Evolutionary conservation across 805 yeast species (phyloP), one percentile per base, ranked within the genome.

Genomic region (Groenewaldozyma salmanticensis): DNA sequence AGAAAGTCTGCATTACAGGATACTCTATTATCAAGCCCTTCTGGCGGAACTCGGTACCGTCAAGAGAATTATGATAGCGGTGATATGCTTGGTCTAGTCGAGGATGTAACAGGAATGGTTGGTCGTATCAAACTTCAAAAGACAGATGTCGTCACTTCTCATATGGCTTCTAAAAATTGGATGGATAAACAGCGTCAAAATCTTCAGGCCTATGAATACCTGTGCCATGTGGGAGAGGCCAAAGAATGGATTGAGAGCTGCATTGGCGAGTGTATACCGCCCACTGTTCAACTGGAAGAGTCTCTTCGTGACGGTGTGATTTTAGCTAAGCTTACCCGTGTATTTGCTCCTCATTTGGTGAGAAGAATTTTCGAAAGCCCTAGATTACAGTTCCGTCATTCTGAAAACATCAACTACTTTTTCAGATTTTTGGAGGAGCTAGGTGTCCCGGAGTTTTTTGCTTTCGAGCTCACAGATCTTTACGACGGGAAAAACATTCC

Each of bases 401-500:
- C 95, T 0, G 96, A 92, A 56, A 92, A 92, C 57, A 90, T 92
- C 55, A 85, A 86, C 52, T 68, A 77, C 18, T 88, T 90, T 58
- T 80, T 90, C 57, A 49, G 52, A 16, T 73, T 90, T 42, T 66
- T 86, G 22, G 79, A 75, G 42, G 73, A 67, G 44, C 70, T 86
- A 45, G 78, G 75, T 21, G 77, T 92, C 49, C 98, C 97, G 0
- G 88, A 84, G 42, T 70, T 87, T 41, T 92, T 88, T 59, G 72
- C 82, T 37, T 92, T 92, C 57, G 98, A 90, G 58, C 72, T 88
- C 44, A 87, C 95, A 3, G 98, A 92, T 60, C 68, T 92, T 29
- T 92, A 87, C 61, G 96, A 92, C 55, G 80, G 81, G 55, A 88
- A 86, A 54, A 83, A 90, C 55, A 74, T 88, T 17, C 97, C 97